Evolutionary conservation across 371 early-diverging fungal species (phyloP), one percentile per base, ranked within the genome.

Genomic region (Basidiobolus heterosporus): DNA sequence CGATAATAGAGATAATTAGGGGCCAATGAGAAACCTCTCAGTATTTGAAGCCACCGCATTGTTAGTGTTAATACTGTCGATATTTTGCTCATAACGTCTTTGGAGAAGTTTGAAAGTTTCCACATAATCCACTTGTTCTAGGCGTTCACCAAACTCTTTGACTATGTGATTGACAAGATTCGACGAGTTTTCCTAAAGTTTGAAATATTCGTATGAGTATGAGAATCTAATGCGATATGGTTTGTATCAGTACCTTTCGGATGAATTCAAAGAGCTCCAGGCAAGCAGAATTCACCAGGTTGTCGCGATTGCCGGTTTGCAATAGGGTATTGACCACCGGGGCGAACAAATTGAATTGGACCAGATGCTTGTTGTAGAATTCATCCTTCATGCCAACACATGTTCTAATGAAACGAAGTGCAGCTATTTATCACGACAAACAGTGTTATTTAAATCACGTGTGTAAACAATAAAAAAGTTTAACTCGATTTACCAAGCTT

Each of bases 211-310:
- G 3, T 2, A 14, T 16, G 7, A n/a, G n/a, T 46, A 9, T 30
- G 30, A 9, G 9, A 9, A 30, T 30, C 37, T 20, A 36, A 16
- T 14, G 7, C 13, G 23, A 38, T 15, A 22, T 23, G 15, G 30
- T 44, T 23, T 30, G 5, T 30, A 9, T 30, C 9, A 30, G 30
- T 66, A 80, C 81, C 56, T 63, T 75, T 46, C 76, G 67, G 45
- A 91, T 75, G 55, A 68, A 81, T 18, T 82, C 85, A 46, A 93
- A 73, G 24, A 93, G 57, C 48, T 90, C 90, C 38, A 89, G 65
- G 50, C 83, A 88, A 0, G 91, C 86, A 1, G 92, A 90, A 54
- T 88, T 85, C 38, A 89, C 45, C 41, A 90, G 54, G 49, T 90
- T 91, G 55, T 88, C 73, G 36, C 67, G 65, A 42, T 75, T 73